Conservation (phyloP, 177 flowering plant genomes). For the Tripterygium wilfordii region DNA sequence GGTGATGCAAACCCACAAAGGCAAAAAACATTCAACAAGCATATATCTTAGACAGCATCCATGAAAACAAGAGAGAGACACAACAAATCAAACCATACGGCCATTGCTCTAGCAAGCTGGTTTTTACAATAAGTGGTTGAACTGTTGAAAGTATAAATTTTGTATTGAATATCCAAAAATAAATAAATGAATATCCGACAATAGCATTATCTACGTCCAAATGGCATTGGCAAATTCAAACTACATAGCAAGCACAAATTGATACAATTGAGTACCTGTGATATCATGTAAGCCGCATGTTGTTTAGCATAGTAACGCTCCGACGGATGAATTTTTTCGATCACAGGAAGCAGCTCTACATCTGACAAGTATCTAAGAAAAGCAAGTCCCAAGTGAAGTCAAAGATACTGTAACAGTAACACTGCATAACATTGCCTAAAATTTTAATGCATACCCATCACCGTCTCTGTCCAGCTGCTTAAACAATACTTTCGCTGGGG, state of each 20-base stretch:
- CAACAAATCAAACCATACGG: no score
- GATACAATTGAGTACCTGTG: constrained; percentile 82
- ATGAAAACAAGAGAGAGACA: no score
- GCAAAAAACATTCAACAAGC: no score
- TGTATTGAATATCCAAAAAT: no score
- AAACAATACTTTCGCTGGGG: constrained; percentile 68
- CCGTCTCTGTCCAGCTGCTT: constrained; percentile 78
- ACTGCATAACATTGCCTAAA: not conserved
- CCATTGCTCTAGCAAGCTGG: no score
- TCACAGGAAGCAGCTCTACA: constrained; percentile 61
- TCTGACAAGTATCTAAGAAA: constrained; percentile 56
- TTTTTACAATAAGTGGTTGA: no score
- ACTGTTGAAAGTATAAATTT: no score
- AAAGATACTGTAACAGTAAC: not conserved
- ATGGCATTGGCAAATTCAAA: no score
- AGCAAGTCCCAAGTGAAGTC: not conserved
- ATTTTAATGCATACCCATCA: constrained; percentile 55
- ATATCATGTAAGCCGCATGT: constrained; percentile 82
- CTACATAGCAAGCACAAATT: no score
- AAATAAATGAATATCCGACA: not conserved
- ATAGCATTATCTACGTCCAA: not conserved
- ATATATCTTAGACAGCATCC: no score
- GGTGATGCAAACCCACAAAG: no score
- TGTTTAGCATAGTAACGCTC: constrained; percentile 95
- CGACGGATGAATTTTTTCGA: constrained; percentile 89